Percentiles rank a stretch among this genome's conserved stretches.
Conservation (phyloP, 2,329 filamentous ascomycete species). For the Tolypocladium cylindrosporum region DNA sequence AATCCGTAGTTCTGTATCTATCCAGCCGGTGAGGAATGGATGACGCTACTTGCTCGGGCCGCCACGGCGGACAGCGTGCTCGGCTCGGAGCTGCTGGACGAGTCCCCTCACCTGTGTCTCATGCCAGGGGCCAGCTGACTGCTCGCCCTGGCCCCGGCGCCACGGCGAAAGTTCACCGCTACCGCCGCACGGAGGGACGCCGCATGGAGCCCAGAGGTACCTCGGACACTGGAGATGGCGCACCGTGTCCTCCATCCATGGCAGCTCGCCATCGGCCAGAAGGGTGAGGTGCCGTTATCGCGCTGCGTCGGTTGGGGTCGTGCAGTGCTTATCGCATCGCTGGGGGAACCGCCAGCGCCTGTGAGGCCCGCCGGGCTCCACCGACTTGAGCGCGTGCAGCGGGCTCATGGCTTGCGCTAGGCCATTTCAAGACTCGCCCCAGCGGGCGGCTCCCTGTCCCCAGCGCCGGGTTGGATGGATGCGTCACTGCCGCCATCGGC, state of each 20-base stretch:
- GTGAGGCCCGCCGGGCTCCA: slow-evolving; percentile 5
- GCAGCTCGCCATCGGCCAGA: neutral
- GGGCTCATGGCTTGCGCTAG: neutral
- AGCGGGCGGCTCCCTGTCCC: neutral
- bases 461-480: slow-evolving; percentile 13
- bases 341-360: slow-evolving; percentile 13
- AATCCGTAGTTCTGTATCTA: no score
- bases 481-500: slow-evolving; percentile 20
- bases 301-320: slow-evolving; percentile 5
- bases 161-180: neutral
- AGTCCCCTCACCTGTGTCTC: neutral
- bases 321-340: slow-evolving; percentile 21
- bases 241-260: neutral
- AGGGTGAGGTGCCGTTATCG: slow-evolving; percentile 9
- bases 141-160: neutral
- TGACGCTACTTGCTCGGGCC: neutral
- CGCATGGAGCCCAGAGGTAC: no score
- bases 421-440: neutral
- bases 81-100: neutral
- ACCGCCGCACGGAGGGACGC: neutral
- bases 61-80: neutral
- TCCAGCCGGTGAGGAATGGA: neutral
- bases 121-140: neutral
- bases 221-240: neutral
- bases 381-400: slow-evolving; percentile 12